A percentile compares a stretch with the other conserved stretches of the same genome.
These are phyloP conservation scores for Globisporangium solare DNA, from an alignment of 352 stramenopile genomes.

Conservation along the genomic window DNA sequence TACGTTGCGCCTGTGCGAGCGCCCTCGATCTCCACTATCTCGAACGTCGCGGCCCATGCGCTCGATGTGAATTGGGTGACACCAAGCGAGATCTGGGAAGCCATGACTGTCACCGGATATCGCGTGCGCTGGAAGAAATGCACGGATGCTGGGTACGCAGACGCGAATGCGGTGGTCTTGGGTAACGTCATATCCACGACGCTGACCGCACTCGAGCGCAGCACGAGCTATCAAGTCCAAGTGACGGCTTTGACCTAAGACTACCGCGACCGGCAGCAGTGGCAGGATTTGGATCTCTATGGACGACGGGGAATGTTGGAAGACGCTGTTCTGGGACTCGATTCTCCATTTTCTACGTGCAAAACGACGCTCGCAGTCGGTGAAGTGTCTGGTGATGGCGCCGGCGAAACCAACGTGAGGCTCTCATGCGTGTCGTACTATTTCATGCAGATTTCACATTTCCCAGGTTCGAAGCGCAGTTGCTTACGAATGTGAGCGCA, in stretches of 20 bases:
- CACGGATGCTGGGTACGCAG: constrained; percentile 22
- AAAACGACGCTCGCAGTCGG: constrained; percentile 46
- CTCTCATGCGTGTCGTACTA: neutral
- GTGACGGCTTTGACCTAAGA: constrained; percentile 81
- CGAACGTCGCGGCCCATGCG: constrained; percentile 72
- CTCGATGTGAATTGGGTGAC: constrained; percentile 84
- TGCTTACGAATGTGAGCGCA: constrained; percentile 73
- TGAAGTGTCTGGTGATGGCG: constrained; percentile 12
- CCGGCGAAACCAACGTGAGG: too few relatives aligned
- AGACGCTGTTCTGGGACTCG: constrained; percentile 46
- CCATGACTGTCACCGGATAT: constrained; percentile 85
- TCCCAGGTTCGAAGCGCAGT: constrained; percentile 57
- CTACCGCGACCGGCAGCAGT: constrained; percentile 28
- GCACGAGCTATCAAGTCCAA: constrained; percentile 69
- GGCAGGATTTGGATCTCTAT: constrained; percentile 85
- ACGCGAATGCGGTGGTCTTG: constrained; percentile 30
- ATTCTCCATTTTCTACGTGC: constrained; percentile 40
- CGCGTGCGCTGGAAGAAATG: constrained; percentile 52
- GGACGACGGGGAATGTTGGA: constrained; percentile 45
- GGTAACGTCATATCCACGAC: constrained; percentile 93
- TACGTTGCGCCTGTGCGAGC: constrained; percentile 50
- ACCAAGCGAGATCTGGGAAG: constrained; percentile 55
- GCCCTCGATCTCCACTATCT: constrained; percentile 32
- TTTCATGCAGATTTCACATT: constrained; percentile 69
- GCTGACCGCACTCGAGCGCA: constrained; percentile 53